Conservation (phyloP, 257 asterid genomes). For the Primulina tabacum region DNA sequence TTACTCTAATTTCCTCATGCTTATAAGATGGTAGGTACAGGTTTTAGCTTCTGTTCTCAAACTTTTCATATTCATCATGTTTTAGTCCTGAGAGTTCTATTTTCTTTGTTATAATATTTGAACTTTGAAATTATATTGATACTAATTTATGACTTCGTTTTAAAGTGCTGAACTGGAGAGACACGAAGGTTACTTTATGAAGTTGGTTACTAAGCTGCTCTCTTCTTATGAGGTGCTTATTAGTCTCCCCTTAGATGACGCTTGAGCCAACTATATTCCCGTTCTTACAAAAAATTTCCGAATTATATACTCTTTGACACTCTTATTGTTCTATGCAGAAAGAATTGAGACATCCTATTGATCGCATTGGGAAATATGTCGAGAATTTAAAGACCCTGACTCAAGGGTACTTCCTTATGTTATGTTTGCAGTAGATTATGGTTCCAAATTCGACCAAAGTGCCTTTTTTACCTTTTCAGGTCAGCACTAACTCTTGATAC, state of each 20-base stretch:
- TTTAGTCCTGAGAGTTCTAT: constrained; percentile 8
- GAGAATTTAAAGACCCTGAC: constrained; percentile 72
- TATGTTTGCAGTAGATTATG: constrained; percentile 20
- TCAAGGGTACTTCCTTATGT: constrained; percentile 50
- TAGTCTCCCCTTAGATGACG: constrained; percentile 6
- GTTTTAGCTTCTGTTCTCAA: constrained; percentile 11
- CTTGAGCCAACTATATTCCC: constrained; percentile 2
- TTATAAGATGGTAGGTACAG: not conserved
- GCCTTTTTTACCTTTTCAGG: constrained; percentile 38
- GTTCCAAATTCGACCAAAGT: not conserved
- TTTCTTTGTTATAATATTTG: constrained; percentile 13
- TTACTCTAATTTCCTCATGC: not conserved
- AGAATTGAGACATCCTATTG: constrained; percentile 70
- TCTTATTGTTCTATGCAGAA: constrained; percentile 48
- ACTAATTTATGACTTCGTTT: constrained; percentile 31
- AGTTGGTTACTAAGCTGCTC: constrained; percentile 66
- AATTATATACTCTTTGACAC: constrained; percentile 10
- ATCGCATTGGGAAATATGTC: constrained; percentile 75
- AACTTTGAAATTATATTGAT: constrained; percentile 18
- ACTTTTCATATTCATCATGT: constrained; percentile 11
- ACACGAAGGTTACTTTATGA: constrained; percentile 77
- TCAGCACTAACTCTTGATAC: constrained; percentile 38
- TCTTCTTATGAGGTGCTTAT: constrained; percentile 74
- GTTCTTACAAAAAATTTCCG: constrained; percentile 16
- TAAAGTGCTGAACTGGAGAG: constrained; percentile 77